Percentiles rank a stretch among this genome's conserved stretches.
Conservation (phyloP, 129 eudicot species). For the Cynara cardunculus region DNA sequence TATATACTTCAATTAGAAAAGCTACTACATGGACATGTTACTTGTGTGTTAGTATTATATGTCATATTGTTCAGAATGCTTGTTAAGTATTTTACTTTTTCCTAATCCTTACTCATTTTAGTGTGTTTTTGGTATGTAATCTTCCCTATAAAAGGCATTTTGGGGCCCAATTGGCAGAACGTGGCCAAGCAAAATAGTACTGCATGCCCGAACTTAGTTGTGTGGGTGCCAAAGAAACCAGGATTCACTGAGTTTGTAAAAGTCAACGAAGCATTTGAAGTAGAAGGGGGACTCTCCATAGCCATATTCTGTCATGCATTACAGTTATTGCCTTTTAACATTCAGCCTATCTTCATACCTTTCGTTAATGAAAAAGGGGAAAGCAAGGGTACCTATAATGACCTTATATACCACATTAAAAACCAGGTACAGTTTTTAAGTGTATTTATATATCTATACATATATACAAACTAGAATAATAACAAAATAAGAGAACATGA, state of each 20-base stretch:
- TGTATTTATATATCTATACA: neutral
- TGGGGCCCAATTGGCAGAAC: conserved; percentile 11
- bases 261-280: conserved; percentile 11
- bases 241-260: conserved; percentile 17
- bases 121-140: neutral
- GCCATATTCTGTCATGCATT: conserved; percentile 25
- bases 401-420: neutral
- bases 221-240: conserved; percentile 13
- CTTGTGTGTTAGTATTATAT: neutral
- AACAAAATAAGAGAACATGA: too few species aligned
- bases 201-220: neutral
- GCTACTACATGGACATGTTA: neutral
- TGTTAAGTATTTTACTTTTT: neutral
- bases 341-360: conserved; percentile 18
- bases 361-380: neutral
- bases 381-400: neutral
- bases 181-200: neutral
- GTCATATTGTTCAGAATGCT: neutral
- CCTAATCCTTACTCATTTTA: neutral
- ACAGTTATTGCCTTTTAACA: conserved; percentile 9
- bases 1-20: neutral
- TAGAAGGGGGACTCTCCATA: conserved; percentile 25
- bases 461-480: too few species aligned
- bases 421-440: neutral
- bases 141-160: conserved; percentile 8